Conservation (phyloP, 169 alveolate species). For the Eimeria brunetti region DNA sequence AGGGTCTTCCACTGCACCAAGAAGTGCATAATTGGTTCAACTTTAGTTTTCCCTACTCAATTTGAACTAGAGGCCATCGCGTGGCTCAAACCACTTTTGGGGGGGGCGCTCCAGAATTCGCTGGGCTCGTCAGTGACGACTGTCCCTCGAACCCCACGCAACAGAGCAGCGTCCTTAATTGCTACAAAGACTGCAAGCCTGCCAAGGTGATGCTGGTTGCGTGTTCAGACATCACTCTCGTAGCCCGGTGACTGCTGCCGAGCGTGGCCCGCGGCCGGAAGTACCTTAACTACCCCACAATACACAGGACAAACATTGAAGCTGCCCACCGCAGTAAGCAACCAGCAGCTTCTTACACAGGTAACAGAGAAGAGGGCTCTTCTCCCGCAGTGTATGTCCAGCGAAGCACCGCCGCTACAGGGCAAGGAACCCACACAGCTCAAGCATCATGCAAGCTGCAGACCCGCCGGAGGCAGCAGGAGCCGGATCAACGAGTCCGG, state of each 20-base stretch:
- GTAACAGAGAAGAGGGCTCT: background rate
- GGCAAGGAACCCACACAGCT: background rate
- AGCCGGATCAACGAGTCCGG: slow-evolving; percentile 4
- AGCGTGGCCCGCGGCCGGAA: background rate
- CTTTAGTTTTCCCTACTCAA: background rate
- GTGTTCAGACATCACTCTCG: background rate
- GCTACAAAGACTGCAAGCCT: background rate
- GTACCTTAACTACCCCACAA: background rate
- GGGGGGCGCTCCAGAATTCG: background rate
- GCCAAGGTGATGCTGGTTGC: slow-evolving; percentile 3
- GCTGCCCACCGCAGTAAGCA: slow-evolving; percentile 6
- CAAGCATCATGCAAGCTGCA: slow-evolving; percentile 16
- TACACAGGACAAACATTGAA: slow-evolving; percentile 27
- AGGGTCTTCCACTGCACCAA: slow-evolving; percentile 16
- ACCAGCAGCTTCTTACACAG: background rate
- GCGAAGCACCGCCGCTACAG: background rate
- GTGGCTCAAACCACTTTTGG: background rate
- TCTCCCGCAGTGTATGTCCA: background rate
- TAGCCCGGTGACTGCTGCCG: background rate
- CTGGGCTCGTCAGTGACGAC: slow-evolving; percentile 19
- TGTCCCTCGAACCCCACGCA: background rate
- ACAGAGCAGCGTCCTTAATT: background rate
- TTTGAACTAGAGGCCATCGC: slow-evolving; percentile 1
- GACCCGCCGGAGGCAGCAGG: slow-evolving; percentile 10
- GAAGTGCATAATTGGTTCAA: background rate